Base-by-base conservation (phyloP, 257 asterid species). In the Nicotiana attenuata region DNA sequence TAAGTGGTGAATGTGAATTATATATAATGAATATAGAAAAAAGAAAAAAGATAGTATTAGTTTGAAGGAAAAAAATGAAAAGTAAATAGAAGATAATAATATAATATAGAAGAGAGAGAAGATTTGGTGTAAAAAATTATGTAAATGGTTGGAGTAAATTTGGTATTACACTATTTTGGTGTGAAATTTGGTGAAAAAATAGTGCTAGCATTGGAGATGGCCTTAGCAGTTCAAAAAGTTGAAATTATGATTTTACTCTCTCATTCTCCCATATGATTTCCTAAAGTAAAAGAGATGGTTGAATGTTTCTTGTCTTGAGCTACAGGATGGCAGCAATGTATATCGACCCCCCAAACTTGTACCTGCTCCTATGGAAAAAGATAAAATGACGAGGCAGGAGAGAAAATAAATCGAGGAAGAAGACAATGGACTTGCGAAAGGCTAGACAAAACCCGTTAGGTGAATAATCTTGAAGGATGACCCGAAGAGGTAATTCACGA, bases 311-410 rank as follows among this genome's bases (percentile, higher is more conserved):
- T 9, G 28, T 67, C 76, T 67, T 67, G 76, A 67, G 28, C 76
- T 67, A 38, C 91, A 96, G 99, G 97, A 86, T 64, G 91, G 88
- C 47, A 81, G 26, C 82, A 92, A 91, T 81, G 89, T 90, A 26
- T 96, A 96, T 86, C 85, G 89, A 4, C 94, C 97, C 45, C 97
- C 97, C 5, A 91, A 89, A 87, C 55, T 94, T 79, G 96, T 92
- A 47, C 97, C 95, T 80, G 82, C 92, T 81, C 1, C 89, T 65
- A 91, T 94, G 96, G 94, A 80, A 7, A 93, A 86, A 38, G 92
- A 88, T 10, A 94, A 93, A 88, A 84, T 80, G 80, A 83, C 97
- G 50, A 92, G 85, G 87, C 85, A 87, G 81, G 91, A 94, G 87
- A 92, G 89, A 26, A 26, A 94, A 94, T 86, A 91, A 92, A 55